Evolutionary conservation across 495 filamentous ascomycete genomes (phyloP).

Genomic region (Evernia prunastri): DNA sequence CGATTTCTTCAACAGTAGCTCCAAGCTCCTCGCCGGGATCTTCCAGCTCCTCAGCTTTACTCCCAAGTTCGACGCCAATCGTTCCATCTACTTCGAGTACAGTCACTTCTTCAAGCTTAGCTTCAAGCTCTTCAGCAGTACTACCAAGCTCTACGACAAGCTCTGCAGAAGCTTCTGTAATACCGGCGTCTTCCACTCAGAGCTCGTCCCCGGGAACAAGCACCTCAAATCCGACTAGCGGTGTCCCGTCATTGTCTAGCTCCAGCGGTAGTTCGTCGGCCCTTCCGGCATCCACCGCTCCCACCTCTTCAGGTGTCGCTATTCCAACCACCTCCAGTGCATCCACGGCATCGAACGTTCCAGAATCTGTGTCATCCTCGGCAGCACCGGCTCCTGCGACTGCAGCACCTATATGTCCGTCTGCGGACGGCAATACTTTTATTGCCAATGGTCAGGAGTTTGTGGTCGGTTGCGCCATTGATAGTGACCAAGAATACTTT

Average conservation of each 20-base stretch:
- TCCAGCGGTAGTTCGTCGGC: background rate
- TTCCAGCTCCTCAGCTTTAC: background rate
- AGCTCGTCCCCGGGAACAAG: background rate
- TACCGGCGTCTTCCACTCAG: background rate
- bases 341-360: background rate
- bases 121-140: background rate
- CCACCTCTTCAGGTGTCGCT: background rate
- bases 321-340: background rate
- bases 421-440: background rate
- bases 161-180: background rate
- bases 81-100: background rate
- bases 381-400: background rate
- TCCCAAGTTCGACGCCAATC: background rate
- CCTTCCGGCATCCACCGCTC: background rate
- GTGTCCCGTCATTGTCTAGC: background rate
- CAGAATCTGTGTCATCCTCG: background rate
- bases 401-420: background rate
- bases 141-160: background rate
- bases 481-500: background rate
- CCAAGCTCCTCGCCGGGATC: background rate
- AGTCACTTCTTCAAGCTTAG: background rate
- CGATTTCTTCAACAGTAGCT: background rate
- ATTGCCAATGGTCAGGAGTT: background rate
- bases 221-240: background rate
- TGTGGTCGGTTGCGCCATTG: constrained; percentile 1